Evolutionary conservation across 73 alveolate species (phyloP).

Genomic region (Paramecium sonneborni): DNA sequence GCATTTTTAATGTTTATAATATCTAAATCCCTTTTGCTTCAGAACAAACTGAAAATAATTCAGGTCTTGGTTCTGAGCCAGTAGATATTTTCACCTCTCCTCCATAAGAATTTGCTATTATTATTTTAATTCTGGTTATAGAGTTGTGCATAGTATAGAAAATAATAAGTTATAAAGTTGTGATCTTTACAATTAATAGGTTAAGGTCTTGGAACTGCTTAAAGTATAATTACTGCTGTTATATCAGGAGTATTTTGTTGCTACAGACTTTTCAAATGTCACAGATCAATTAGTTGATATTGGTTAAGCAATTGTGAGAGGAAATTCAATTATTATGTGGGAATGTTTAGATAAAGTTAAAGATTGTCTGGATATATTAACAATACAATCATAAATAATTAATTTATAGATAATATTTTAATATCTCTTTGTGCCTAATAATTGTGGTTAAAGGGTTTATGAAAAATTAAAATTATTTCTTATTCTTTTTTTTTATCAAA

Average conservation of each 20-base stretch:
- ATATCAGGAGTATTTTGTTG: too few relatives aligned
- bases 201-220: too few relatives aligned
- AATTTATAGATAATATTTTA: too few relatives aligned
- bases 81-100: not conserved
- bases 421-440: too few relatives aligned
- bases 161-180: not conserved
- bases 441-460: too few relatives aligned
- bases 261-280: conserved; percentile 25
- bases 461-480: too few relatives aligned
- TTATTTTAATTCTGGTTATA: not conserved
- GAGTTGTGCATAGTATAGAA: not conserved
- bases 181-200: not conserved
- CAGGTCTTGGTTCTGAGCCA: not conserved
- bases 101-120: not conserved
- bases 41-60: not conserved
- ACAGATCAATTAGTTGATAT: conserved; percentile 74
- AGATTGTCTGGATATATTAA: too few relatives aligned
- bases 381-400: too few relatives aligned
- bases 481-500: too few relatives aligned
- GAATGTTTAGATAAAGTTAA: conserved; percentile 84
- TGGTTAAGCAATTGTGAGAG: conserved; percentile 92
- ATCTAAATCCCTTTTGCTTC: not conserved
- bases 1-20: not conserved
- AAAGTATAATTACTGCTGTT: too few relatives aligned
- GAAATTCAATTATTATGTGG: conserved; percentile 90